Evolutionary conservation across 2,329 filamentous ascomycete species (phyloP).

Genomic region (Microdochium trichocladiopsis): DNA sequence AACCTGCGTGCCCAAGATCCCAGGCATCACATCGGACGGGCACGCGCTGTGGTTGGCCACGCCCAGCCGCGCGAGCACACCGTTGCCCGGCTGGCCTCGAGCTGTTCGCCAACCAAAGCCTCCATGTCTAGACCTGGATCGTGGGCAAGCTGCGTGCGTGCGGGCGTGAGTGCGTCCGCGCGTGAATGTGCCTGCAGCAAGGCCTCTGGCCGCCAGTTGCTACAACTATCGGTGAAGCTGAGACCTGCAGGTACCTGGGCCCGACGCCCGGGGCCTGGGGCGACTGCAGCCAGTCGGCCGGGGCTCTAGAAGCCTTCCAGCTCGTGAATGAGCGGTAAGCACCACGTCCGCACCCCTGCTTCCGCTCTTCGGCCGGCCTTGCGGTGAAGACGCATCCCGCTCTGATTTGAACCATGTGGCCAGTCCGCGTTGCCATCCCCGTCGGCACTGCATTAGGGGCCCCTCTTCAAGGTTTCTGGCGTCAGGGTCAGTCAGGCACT

Average conservation of each 20-base stretch:
- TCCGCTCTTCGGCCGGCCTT: conserved; percentile 1
- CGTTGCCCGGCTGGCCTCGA: neutral
- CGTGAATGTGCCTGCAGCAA: conserved; percentile 17
- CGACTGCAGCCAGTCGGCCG: too few species aligned
- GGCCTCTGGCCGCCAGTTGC: conserved; percentile 12
- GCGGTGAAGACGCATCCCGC: neutral
- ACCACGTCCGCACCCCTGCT: neutral
- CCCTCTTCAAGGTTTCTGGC: neutral
- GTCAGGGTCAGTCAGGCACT: neutral
- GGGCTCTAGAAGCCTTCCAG: neutral
- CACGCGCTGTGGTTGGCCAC: neutral
- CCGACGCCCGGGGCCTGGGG: neutral
- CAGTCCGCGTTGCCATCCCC: neutral
- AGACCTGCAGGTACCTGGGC: conserved; percentile 11
- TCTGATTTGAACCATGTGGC: neutral
- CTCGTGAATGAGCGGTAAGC: neutral
- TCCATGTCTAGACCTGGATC: too few species aligned
- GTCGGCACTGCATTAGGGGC: neutral
- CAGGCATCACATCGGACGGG: neutral
- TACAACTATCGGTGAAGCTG: conserved; percentile 26
- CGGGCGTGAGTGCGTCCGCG: too few species aligned
- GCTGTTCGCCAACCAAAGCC: too few species aligned
- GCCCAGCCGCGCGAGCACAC: neutral
- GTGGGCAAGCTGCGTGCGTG: too few species aligned
- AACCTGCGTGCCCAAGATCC: too few species aligned